phyloP scores from a whole-genome alignment of 768 basidiomycete species.

The Boletus coccyginus region DNA sequence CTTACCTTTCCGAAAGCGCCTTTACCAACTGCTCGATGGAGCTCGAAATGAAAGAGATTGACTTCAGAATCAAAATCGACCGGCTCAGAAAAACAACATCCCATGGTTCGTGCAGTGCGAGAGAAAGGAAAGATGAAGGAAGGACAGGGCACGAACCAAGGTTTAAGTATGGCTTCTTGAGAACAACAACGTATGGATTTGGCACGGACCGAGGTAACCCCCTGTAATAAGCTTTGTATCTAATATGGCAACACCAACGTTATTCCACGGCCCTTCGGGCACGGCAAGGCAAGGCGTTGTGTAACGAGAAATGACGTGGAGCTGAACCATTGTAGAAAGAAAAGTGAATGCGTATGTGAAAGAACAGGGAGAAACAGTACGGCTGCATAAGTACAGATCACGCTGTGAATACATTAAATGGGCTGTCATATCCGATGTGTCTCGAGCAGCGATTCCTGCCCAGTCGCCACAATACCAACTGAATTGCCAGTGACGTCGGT shows the following conservation, averaged over 20 bases:
- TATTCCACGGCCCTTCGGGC: too few species aligned
- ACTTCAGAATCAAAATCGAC: slow-evolving; percentile 83
- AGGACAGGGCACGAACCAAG: slow-evolving; percentile 17
- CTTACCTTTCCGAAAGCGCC: slow-evolving; percentile 96
- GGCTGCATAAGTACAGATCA: too few species aligned
- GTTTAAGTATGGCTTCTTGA: slow-evolving; percentile 25
- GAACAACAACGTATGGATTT: slow-evolving; percentile 37
- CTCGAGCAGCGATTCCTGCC: too few species aligned
- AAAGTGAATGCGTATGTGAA: too few species aligned
- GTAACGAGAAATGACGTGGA: too few species aligned
- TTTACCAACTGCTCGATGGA: slow-evolving; percentile 92
- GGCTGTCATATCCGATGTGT: too few species aligned
- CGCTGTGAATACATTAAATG: too few species aligned
- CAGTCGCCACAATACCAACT: too few species aligned
- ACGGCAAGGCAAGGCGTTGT: too few species aligned
- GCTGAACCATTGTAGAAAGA: too few species aligned
- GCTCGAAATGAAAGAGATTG: slow-evolving; percentile 94
- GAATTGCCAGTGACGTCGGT: too few species aligned
- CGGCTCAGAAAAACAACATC: slow-evolving; percentile 63
- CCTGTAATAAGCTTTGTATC: slow-evolving; percentile 22
- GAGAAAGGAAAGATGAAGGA: slow-evolving; percentile 32
- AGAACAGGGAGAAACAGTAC: too few species aligned
- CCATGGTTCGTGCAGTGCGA: slow-evolving; percentile 51
- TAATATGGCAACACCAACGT: slow-evolving; percentile 11
- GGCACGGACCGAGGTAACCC: slow-evolving; percentile 11